phyloP scores from a whole-genome alignment of 2,329 filamentous ascomycete genomes.

The Thielaviopsis musarum region DNA sequence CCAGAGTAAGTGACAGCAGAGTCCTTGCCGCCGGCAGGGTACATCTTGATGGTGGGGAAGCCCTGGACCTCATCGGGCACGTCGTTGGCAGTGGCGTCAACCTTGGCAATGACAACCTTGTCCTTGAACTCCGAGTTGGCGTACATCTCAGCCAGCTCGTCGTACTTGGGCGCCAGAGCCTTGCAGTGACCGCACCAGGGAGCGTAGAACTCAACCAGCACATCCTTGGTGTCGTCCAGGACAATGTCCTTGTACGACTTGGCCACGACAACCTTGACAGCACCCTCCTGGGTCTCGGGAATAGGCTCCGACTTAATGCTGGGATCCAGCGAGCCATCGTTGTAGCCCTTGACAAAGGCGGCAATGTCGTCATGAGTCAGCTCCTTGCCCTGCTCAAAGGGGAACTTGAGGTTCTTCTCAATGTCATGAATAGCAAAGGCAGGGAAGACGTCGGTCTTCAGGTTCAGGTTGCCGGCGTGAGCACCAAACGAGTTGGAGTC shows the following conservation, averaged over 20 bases:
- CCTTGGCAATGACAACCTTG: constrained; percentile 88
- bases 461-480: constrained; percentile 92
- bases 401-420: constrained; percentile 92
- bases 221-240: constrained; percentile 87
- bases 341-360: constrained; percentile 73
- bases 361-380: constrained; percentile 55
- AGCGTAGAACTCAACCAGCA: constrained; percentile 95
- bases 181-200: constrained; percentile 99
- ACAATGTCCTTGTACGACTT: constrained; percentile 88
- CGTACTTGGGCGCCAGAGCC: constrained; percentile 89
- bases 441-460: constrained; percentile 87
- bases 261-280: constrained; percentile 77
- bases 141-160: constrained; percentile 70
- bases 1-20: constrained; percentile 75
- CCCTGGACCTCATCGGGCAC: constrained; percentile 92
- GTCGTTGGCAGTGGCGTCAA: constrained; percentile 91
- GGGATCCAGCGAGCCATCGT: constrained; percentile 74
- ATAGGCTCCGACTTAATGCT: constrained; percentile 98
- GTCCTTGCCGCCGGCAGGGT: constrained; percentile 75
- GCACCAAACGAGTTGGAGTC: constrained; percentile 88
- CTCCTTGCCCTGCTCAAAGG: constrained; percentile 70
- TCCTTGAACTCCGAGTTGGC: constrained; percentile 61
- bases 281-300: constrained; percentile 80
- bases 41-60: constrained; percentile 99
- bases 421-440: constrained; percentile 96